A percentile compares a stretch with the other conserved stretches of the same genome.
Conservation (phyloP, 345 rosid species). For the Carallia pectinifolia region DNA sequence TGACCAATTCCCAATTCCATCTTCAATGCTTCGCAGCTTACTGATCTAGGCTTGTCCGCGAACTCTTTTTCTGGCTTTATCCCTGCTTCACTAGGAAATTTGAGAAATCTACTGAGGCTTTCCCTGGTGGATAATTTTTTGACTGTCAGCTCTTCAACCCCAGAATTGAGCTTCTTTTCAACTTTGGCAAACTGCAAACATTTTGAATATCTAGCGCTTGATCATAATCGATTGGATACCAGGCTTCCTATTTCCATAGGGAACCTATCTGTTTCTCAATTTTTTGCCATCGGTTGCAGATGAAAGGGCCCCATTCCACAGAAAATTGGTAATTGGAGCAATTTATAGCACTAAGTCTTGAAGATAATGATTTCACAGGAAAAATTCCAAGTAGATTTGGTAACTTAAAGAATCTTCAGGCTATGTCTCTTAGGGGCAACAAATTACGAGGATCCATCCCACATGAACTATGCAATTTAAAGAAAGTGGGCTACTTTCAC, state of each 20-base stretch:
- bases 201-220: too few relatives aligned
- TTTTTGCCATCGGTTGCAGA: constrained; percentile 3
- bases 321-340: constrained; percentile 11
- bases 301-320: constrained; percentile 5
- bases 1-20: constrained; percentile 23
- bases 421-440: background rate
- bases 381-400: background rate
- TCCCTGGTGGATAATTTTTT: constrained; percentile 4
- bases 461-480: background rate
- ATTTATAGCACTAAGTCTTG: background rate
- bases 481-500: background rate
- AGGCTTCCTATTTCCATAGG: too few relatives aligned
- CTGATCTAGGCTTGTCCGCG: background rate
- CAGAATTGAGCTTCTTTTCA: too few relatives aligned
- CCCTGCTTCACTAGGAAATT: constrained; percentile 20
- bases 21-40: constrained; percentile 21
- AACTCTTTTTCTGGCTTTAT: constrained; percentile 28
- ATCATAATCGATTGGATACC: too few relatives aligned
- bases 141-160: background rate
- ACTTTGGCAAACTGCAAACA: too few relatives aligned
- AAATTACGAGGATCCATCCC: constrained; percentile 7
- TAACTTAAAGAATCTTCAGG: background rate
- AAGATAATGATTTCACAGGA: constrained; percentile 8
- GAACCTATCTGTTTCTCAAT: constrained; percentile 1
- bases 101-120: constrained; percentile 9